phyloP scores from a whole-genome alignment of 139 green algal species.

The Eudorina sp. region DNA sequence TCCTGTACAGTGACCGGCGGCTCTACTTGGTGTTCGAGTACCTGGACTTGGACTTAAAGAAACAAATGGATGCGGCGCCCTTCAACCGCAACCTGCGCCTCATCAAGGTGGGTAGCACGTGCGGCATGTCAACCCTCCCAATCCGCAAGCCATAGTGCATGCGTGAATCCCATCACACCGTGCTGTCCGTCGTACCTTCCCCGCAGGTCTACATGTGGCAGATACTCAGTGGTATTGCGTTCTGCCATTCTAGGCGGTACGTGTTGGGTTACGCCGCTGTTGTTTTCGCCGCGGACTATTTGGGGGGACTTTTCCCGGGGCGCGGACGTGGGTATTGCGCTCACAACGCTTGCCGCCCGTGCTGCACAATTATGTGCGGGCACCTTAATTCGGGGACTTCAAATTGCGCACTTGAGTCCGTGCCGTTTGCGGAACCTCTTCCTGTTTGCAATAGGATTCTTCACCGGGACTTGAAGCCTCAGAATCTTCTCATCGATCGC shows the following conservation, averaged over 20 bases:
- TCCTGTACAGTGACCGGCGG: constrained; percentile 89
- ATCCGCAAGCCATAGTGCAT: not conserved
- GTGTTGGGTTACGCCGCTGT: not conserved
- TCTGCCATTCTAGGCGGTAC: constrained; percentile 92
- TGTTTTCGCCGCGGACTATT: too few relatives aligned
- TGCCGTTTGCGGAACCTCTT: not conserved
- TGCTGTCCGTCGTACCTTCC: not conserved
- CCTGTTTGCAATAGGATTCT: constrained; percentile 77
- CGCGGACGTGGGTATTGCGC: too few relatives aligned
- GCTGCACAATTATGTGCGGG: too few relatives aligned
- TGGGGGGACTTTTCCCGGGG: too few relatives aligned
- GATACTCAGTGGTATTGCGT: constrained; percentile 93
- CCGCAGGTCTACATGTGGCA: constrained; percentile 95
- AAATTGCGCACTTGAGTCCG: too few relatives aligned
- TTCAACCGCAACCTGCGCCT: constrained; percentile 74
- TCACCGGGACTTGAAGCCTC: constrained; percentile 97
- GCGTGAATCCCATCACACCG: not conserved
- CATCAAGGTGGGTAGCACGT: constrained; percentile 80
- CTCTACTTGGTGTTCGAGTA: constrained; percentile 99
- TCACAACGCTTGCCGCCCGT: too few relatives aligned
- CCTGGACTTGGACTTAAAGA: constrained; percentile 98
- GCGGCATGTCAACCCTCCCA: too few relatives aligned
- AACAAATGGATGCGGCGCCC: constrained; percentile 91
- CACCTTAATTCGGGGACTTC: too few relatives aligned
- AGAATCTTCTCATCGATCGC: constrained; percentile 97